Conservation (phyloP, 371 early-diverging fungal genomes). For the Lichtheimia ornata region DNA sequence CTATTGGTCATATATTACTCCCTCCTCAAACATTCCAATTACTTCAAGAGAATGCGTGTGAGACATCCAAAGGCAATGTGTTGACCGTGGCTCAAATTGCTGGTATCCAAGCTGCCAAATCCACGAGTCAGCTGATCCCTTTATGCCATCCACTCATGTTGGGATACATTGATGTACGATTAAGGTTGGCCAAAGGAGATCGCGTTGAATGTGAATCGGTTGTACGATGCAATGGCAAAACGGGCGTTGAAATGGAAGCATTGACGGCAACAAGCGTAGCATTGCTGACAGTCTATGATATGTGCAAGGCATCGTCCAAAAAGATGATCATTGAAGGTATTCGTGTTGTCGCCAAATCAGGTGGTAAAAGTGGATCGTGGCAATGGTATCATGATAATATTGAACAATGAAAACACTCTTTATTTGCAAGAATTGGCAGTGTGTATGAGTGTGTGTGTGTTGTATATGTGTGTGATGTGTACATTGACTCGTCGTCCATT, state of each 20-base stretch:
- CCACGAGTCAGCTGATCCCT: conserved; percentile 81
- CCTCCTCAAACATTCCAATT: conserved; percentile 62
- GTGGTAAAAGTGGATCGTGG: conserved; percentile 76
- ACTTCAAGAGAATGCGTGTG: conserved; percentile 50
- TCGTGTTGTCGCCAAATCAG: conserved; percentile 74
- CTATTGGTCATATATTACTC: conserved; percentile 69
- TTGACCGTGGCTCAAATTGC: conserved; percentile 87
- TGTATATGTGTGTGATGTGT: neutral
- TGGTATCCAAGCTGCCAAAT: conserved; percentile 91
- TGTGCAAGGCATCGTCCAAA: conserved; percentile 72
- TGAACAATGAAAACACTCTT: neutral
- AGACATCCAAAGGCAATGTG: conserved; percentile 80
- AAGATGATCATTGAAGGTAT: conserved; percentile 60
- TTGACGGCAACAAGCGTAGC: conserved; percentile 81
- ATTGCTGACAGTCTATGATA: conserved; percentile 79
- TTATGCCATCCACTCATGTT: conserved; percentile 87
- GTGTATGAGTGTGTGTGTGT: too few relatives aligned
- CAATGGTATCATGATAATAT: conserved; percentile 9
- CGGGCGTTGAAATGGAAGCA: conserved; percentile 96
- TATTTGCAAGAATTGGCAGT: too few relatives aligned
- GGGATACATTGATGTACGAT: conserved; percentile 66
- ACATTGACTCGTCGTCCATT: conserved; percentile 31
- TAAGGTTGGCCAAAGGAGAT: conserved; percentile 49
- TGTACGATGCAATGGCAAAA: conserved; percentile 80
- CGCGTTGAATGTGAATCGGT: conserved; percentile 57